phyloP scores from a whole-genome alignment of 2,329 filamentous ascomycete species.

The Xylaria sp. region DNA sequence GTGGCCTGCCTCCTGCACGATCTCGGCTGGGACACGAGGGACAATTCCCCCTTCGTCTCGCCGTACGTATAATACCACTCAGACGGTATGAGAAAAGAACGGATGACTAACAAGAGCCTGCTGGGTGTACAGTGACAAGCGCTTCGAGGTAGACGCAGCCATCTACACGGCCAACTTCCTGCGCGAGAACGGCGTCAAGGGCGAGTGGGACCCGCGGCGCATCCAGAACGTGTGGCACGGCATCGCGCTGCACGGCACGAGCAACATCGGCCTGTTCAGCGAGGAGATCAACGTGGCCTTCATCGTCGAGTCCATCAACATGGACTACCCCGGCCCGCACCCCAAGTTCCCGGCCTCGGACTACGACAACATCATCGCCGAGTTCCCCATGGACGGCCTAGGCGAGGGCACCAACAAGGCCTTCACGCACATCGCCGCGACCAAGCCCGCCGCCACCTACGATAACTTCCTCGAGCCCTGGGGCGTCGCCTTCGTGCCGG shows the following conservation, averaged over 20 bases:
- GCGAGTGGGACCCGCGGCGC: constrained; percentile 40
- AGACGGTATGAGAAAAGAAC: neutral
- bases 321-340: constrained; percentile 42
- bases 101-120: neutral
- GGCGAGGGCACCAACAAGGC: constrained; percentile 42
- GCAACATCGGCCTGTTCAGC: constrained; percentile 42
- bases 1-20: constrained; percentile 43
- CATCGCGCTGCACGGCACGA: constrained; percentile 46
- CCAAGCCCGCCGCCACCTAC: constrained; percentile 41
- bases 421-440: constrained; percentile 40
- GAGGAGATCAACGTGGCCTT: constrained; percentile 39
- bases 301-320: constrained; percentile 41
- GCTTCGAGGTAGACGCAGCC: constrained; percentile 47
- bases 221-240: constrained; percentile 44
- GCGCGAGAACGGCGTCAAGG: constrained; percentile 36
- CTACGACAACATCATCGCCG: constrained; percentile 36
- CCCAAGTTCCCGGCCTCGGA: constrained; percentile 36
- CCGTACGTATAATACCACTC: constrained; percentile 16
- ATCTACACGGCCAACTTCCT: constrained; percentile 43
- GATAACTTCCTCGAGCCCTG: constrained; percentile 36
- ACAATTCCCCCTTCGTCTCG: constrained; percentile 36
- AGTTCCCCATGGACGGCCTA: constrained; percentile 39
- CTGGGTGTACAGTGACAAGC: constrained; percentile 38
- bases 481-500: constrained; percentile 34
- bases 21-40: constrained; percentile 44